Evolutionary conservation across 2,329 filamentous ascomycete genomes (phyloP).

Genomic region (Pestalotiopsis sp.): DNA sequence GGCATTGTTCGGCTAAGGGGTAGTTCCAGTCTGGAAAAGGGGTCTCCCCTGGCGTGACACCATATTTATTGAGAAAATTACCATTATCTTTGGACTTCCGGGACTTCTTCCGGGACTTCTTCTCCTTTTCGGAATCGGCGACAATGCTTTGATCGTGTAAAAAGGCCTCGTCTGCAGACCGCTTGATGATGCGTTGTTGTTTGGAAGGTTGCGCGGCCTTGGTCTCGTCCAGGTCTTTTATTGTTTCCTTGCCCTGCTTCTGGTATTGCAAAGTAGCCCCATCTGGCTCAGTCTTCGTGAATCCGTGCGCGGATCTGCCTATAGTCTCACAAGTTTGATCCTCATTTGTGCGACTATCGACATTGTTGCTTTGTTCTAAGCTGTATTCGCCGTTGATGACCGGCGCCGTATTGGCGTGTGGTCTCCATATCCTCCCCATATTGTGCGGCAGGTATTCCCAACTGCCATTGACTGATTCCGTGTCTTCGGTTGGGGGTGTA

Average conservation of each 20-base stretch:
- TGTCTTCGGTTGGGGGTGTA: neutral
- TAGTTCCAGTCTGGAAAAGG: conserved; percentile 70
- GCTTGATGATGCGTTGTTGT: neutral
- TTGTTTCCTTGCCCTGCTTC: neutral
- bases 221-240: neutral
- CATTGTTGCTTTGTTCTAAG: neutral
- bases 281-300: neutral
- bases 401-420: neutral
- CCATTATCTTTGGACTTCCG: conserved; percentile 38
- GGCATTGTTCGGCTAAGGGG: conserved; percentile 70
- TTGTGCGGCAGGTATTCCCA: conserved; percentile 4
- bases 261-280: neutral
- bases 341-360: neutral
- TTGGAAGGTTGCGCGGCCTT: neutral
- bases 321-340: neutral
- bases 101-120: conserved; percentile 25
- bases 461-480: neutral
- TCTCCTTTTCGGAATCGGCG: neutral
- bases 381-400: neutral
- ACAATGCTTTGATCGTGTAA: neutral
- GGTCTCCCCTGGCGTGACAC: conserved; percentile 55
- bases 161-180: neutral
- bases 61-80: conserved; percentile 36
- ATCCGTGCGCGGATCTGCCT: neutral
- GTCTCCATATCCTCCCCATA: neutral